phyloP scores from a whole-genome alignment of 306 rosid genomes.

The Trichosanthes cucumerina region DNA sequence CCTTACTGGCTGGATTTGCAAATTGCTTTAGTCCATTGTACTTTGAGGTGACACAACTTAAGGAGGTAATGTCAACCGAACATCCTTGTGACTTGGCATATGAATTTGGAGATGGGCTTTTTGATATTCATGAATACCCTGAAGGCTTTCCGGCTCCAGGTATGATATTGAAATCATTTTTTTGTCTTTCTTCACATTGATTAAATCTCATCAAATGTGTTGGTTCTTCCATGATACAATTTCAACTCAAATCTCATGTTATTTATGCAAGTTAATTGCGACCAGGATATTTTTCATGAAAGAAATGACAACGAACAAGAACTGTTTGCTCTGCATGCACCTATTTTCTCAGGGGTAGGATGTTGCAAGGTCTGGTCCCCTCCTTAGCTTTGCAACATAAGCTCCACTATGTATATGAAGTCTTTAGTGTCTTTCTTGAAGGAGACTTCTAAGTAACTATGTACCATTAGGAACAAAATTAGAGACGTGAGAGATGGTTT shows the following conservation, averaged over 20 bases:
- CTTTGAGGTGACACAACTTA: slow-evolving; percentile 43
- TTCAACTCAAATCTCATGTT: neutral
- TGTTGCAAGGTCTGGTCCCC: neutral
- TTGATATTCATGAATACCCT: slow-evolving; percentile 52
- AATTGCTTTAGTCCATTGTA: slow-evolving; percentile 56
- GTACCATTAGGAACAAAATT: neutral
- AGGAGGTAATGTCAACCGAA: slow-evolving; percentile 87
- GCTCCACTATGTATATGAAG: neutral
- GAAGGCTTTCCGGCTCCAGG: slow-evolving; percentile 71
- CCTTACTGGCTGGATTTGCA: slow-evolving; percentile 42
- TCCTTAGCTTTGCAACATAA: neutral
- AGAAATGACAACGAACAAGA: neutral
- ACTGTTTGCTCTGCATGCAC: neutral
- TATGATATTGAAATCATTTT: slow-evolving; percentile 3
- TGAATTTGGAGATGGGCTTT: slow-evolving; percentile 71
- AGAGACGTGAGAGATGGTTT: neutral
- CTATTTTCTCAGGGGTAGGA: neutral
- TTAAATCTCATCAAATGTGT: neutral
- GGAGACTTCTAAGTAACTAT: neutral
- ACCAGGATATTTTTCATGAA: neutral
- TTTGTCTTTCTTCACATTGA: neutral
- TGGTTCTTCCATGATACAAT: neutral
- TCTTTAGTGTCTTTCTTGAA: neutral
- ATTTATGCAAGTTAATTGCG: neutral
- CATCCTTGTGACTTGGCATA: slow-evolving; percentile 83